Evolutionary conservation across 2,329 filamentous ascomycete genomes (phyloP), one percentile per base, ranked within the genome.

Genomic region (Botryotinia convoluta): DNA sequence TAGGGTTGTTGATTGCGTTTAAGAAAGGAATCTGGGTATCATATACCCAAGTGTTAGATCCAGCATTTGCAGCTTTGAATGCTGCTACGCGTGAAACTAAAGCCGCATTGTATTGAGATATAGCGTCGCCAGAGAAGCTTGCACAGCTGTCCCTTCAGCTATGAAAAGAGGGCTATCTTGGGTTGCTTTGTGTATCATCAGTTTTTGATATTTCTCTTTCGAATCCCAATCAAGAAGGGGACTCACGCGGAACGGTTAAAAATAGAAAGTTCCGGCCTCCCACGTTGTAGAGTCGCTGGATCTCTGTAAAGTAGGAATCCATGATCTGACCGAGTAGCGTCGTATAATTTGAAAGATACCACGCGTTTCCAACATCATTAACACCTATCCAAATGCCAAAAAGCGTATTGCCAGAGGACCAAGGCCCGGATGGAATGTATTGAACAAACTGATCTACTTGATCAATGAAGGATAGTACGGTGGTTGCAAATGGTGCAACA

Each of bases 281-380:
- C 1, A 26, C 45, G 8, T 57, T 20, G 32, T 51, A 68, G 5
- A 68, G 45, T 48, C 42, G 29, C 65, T 68, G 48, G 1, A 68
- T 48, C 16, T 57, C 45, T 18, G 45, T 26, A 6, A 68, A 68
- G 51, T 68, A 68, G 6, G 45, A 51, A 57, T 57, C 65, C 45
- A 68, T 68, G 48, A 57, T 57, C 22, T 57, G 65, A 8, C 16
- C 26, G n/a, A 68, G 48, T 22, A 51, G 1, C 10, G 32, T 68
- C 8, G 45, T 51, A 22, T 51, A 68, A 18, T 68, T 57, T 18
- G 65, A 37, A 35, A 68, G 14, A 57, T 68, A 42, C n/a, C 54
- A 68, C 12, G 65, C 8, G 35, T 68, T 68, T 26, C 65, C 65
- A 26, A 57, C 65, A 68, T 68, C 65, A 29, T 68, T 68, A n/a